Percentiles rank a stretch among this genome's conserved stretches.
Conservation (phyloP, 305 asterid genomes). For the Solanum hybrid region DNA sequence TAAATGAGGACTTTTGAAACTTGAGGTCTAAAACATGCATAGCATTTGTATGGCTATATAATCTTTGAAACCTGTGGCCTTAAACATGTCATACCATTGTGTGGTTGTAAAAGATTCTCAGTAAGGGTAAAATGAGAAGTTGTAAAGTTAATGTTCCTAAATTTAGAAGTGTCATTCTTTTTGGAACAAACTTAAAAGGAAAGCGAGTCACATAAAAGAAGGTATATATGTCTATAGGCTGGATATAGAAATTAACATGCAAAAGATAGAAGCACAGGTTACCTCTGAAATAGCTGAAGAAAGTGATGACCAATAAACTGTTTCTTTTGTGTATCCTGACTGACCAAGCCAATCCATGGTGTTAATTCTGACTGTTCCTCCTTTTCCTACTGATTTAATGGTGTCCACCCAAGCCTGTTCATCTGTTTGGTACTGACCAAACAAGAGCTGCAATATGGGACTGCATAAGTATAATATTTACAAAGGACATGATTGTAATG, state of each 20-base stretch:
- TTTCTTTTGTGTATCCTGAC: constrained; percentile 51
- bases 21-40: neutral
- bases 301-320: constrained; percentile 70
- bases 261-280: neutral
- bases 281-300: constrained; percentile 87
- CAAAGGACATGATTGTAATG: neutral
- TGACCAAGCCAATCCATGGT: constrained; percentile 98
- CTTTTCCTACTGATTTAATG: constrained; percentile 55
- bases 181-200: neutral
- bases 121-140: neutral
- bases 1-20: neutral
- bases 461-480: neutral
- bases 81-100: neutral
- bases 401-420: constrained; percentile 94
- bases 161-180: neutral
- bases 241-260: neutral
- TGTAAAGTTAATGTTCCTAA: neutral
- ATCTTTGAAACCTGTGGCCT: neutral
- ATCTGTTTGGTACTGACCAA: constrained; percentile 55
- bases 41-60: neutral
- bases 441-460: constrained; percentile 47
- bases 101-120: neutral
- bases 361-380: constrained; percentile 58
- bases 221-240: neutral
- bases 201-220: neutral